Evolutionary conservation across 768 basidiomycete genomes (phyloP), one percentile per base, ranked within the genome.

Genomic region (Pleurotus ostreatus): DNA sequence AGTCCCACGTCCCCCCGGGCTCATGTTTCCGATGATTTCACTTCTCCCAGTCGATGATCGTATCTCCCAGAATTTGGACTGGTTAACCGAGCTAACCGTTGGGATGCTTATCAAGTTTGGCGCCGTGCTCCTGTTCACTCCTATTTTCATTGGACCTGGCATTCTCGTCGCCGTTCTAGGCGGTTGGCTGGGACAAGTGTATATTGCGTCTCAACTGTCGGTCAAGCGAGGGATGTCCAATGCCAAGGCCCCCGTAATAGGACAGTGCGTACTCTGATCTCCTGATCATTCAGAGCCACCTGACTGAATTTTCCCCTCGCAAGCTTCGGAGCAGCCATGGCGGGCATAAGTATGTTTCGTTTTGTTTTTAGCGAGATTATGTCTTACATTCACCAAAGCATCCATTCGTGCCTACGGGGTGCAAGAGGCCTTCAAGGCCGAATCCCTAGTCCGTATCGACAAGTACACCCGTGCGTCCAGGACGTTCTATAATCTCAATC

Each of bases 371-470:
- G 22, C n/a, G 37, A 39, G 8, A 8, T 46, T 13, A 4, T 41
- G 25, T 16, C 52, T 43, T 11, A 55, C 38, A 3, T 1, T 15
- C 25, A 26, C 39, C 12, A 4, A 20, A 65, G 65, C 61, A 16
- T 66, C 78, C 3, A 80, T 83, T 55, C 68, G 81, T 16, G 81
- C 81, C 0, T 83, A 79, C 60, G 74, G 75, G 2, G 78, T 78
- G 11, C 70, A 80, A 62, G 65, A 66, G 18, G 58, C 65, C 13
- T 78, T 68, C 68, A 69, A 61, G 57, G 47, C 43, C 55, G 67
- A 74, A 53, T 70, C 75, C 5, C 61, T 73, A 18, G 58, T 66
- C 22, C 69, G 76, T 5, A 74, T 81, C 22, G 74, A 82, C 61
- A 70, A 69, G 47, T 80, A 73, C 48, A 66, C 68, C 9, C 65